Evolutionary conservation across 2,329 filamentous ascomycete genomes (phyloP).

Genomic region (Chaetomium sp.): DNA sequence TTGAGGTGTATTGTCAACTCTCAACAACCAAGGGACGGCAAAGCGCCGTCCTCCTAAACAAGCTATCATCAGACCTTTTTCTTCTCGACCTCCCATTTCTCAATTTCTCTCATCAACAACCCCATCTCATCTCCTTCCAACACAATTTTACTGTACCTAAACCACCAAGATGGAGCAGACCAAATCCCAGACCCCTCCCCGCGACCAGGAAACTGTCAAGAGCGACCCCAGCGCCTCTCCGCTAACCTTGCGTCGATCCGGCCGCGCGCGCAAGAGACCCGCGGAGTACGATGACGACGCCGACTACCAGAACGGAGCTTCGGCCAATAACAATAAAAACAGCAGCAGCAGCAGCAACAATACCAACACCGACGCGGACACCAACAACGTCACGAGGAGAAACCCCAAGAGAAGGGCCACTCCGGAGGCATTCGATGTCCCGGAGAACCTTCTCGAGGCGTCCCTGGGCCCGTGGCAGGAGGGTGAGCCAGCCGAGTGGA

Average conservation of each 20-base stretch:
- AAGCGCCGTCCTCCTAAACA: no score
- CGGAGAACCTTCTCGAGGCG: conserved; percentile 39
- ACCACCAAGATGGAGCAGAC: background rate
- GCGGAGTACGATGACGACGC: background rate
- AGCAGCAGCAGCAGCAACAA: conserved; percentile 18
- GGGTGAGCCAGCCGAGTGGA: conserved; percentile 55
- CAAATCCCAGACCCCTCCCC: background rate
- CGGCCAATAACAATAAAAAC: background rate
- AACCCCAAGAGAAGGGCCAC: conserved; percentile 23
- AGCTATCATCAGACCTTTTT: no score
- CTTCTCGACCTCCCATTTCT: no score
- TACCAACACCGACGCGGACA: background rate
- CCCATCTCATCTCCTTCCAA: no score
- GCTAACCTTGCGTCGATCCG: conserved; percentile 14
- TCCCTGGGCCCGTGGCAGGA: conserved; percentile 42
- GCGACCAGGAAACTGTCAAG: background rate
- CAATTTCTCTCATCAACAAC: no score
- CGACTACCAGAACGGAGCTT: background rate
- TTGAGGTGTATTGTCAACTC: no score
- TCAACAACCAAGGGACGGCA: no score
- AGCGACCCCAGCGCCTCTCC: background rate
- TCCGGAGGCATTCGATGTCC: conserved; percentile 27
- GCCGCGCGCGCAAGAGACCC: conserved; percentile 13
- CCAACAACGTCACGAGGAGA: conserved; percentile 5
- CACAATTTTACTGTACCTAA: background rate